A percentile compares a stretch with the other conserved stretches of the same genome.
Conservation (phyloP, 164 flowering plant genomes). For the Aristolochia californica region DNA sequence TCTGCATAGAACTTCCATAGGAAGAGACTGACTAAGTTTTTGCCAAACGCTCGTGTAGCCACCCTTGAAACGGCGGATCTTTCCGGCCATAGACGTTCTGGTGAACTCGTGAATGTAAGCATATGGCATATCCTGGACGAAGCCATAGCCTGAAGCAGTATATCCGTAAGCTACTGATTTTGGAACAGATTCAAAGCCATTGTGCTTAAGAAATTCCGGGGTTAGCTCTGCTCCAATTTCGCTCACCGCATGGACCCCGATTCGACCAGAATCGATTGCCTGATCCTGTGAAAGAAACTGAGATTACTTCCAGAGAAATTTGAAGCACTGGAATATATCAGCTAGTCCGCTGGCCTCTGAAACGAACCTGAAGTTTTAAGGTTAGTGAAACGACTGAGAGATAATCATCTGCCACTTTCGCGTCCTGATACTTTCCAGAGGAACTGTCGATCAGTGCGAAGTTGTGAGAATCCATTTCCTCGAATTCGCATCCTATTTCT, state of each 20-base stretch:
- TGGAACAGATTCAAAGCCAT: slow-evolving; percentile 48
- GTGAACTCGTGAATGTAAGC: slow-evolving; percentile 81
- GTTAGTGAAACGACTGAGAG: slow-evolving; percentile 58
- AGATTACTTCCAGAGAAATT: background rate
- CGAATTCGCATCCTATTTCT: slow-evolving; percentile 47
- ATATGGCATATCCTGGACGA: slow-evolving; percentile 78
- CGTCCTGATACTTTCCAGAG: slow-evolving; percentile 49
- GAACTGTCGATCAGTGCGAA: slow-evolving; percentile 48
- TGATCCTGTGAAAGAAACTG: slow-evolving; percentile 35
- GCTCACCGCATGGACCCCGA: slow-evolving; percentile 63
- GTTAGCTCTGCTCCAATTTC: slow-evolving; percentile 48
- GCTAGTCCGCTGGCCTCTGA: background rate
- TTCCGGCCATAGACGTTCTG: slow-evolving; percentile 78
- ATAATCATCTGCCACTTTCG: slow-evolving; percentile 63
- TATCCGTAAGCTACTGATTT: slow-evolving; percentile 74
- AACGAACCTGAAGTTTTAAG: slow-evolving; percentile 54
- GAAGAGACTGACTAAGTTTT: slow-evolving; percentile 39
- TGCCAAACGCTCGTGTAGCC: slow-evolving; percentile 63
- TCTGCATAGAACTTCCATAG: slow-evolving; percentile 35
- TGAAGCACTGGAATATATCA: no score
- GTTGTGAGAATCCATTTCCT: slow-evolving; percentile 66
- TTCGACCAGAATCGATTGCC: slow-evolving; percentile 36
- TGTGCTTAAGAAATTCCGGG: slow-evolving; percentile 40
- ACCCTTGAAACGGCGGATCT: slow-evolving; percentile 57
- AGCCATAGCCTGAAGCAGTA: slow-evolving; percentile 84